Conservation (phyloP, 805 yeast species). For the Wickerhamomyces strasburgensis region DNA sequence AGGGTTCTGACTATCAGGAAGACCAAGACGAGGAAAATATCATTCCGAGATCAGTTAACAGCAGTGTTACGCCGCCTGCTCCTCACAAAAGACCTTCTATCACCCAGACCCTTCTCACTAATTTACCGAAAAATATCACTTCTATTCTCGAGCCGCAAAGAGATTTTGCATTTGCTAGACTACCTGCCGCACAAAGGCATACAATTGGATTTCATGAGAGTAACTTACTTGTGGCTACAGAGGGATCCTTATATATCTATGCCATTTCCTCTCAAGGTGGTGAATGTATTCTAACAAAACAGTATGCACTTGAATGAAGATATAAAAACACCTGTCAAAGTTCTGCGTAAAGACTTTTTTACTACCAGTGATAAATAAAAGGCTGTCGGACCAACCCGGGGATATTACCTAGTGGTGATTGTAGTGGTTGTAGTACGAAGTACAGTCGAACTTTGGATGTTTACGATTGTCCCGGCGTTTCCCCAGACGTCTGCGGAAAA, state of each 20-base stretch:
- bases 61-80: background rate
- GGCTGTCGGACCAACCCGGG: too few species aligned
- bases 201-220: slow-evolving; percentile 18
- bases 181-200: slow-evolving; percentile 21
- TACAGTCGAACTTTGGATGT: too few species aligned
- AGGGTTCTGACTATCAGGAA: background rate
- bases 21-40: slow-evolving; percentile 10
- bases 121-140: slow-evolving; percentile 28
- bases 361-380: too few species aligned
- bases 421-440: too few species aligned
- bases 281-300: slow-evolving; percentile 55
- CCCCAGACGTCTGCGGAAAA: too few species aligned
- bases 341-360: too few species aligned
- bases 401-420: too few species aligned
- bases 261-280: slow-evolving; percentile 61
- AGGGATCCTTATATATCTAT: slow-evolving; percentile 50
- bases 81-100: slow-evolving; percentile 17
- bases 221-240: slow-evolving; percentile 27
- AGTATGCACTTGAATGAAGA: slow-evolving; percentile 32
- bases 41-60: slow-evolving; percentile 9
- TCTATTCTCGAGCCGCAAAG: slow-evolving; percentile 62
- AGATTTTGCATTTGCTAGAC: slow-evolving; percentile 56
- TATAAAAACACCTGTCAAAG: too few species aligned
- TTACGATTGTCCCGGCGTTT: too few species aligned
- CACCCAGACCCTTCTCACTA: slow-evolving; percentile 23